Evolutionary conservation across 192 early-diverging fungal species (phyloP).

Genomic region (Coemansia sp.): DNA sequence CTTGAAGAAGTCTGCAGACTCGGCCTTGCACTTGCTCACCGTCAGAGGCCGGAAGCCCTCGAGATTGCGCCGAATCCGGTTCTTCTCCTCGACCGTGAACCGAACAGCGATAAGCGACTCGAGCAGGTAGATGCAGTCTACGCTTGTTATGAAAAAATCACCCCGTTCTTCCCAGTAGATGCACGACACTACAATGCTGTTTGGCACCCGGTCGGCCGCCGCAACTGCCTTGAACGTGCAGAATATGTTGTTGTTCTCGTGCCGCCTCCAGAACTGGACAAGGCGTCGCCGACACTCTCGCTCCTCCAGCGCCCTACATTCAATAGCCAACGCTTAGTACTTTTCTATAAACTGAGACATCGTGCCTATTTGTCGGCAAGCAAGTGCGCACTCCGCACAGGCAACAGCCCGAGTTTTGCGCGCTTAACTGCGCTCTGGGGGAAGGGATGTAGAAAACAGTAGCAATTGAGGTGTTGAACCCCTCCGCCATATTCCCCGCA

Average conservation of each 20-base stretch:
- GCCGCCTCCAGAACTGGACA: conserved; percentile 74
- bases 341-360: conserved; percentile 3
- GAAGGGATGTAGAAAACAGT: not conserved
- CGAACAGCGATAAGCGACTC: conserved; percentile 73
- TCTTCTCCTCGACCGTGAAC: conserved; percentile 82
- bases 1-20: conserved; percentile 78
- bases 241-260: conserved; percentile 64
- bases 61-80: conserved; percentile 81
- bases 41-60: conserved; percentile 79
- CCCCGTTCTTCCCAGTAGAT: conserved; percentile 75
- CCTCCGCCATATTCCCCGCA: not conserved
- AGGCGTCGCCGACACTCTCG: conserved; percentile 64
- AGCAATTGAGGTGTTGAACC: not conserved
- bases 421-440: conserved; percentile 1
- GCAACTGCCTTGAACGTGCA: conserved; percentile 65
- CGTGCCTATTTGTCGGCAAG: not conserved
- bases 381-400: not conserved
- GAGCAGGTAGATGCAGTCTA: conserved; percentile 74
- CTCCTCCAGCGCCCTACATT: conserved; percentile 61
- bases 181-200: conserved; percentile 75
- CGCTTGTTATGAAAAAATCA: conserved; percentile 77
- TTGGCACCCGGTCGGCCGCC: conserved; percentile 58
- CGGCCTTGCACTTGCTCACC: conserved; percentile 72
- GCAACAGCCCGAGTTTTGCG: not conserved
- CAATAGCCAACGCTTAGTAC: not conserved